Percentiles rank a stretch among this genome's conserved stretches.
phyloP scores from a whole-genome alignment of 371 early-diverging fungal genomes.

The Actinomucor elegans region DNA sequence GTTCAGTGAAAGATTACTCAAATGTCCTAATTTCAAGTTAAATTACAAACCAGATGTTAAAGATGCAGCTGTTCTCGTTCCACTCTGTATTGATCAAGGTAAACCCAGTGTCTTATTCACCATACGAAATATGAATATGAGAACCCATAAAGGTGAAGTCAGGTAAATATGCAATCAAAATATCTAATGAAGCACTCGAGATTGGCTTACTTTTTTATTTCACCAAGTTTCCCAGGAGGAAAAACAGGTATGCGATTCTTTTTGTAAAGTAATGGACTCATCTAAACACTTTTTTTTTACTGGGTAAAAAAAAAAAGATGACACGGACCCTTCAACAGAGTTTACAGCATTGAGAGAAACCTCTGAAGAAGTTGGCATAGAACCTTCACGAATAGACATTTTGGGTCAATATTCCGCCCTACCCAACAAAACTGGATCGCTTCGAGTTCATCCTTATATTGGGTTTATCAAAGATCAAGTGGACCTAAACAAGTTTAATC shows the following conservation, averaged over 20 bases:
- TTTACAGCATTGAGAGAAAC: constrained; percentile 84
- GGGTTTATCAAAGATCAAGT: constrained; percentile 55
- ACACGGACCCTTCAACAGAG: constrained; percentile 51
- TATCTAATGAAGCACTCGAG: too few species aligned
- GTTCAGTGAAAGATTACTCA: constrained; percentile 39
- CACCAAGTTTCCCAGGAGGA: constrained; percentile 75
- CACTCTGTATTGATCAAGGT: constrained; percentile 66
- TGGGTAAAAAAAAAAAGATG: constrained; percentile 34
- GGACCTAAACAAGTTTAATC: constrained; percentile 42
- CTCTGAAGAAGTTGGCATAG: constrained; percentile 78
- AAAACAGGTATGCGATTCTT: constrained; percentile 45
- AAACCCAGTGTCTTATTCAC: constrained; percentile 80
- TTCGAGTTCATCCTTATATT: constrained; percentile 76
- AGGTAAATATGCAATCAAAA: too few species aligned
- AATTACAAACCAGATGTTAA: constrained; percentile 29
- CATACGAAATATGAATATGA: constrained; percentile 67
- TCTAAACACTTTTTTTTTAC: not conserved
- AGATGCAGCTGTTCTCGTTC: constrained; percentile 54
- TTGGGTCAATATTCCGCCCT: constrained; percentile 68
- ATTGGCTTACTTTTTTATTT: not conserved
- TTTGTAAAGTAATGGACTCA: not conserved
- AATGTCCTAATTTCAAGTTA: constrained; percentile 38
- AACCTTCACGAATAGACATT: constrained; percentile 48
- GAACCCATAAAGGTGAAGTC: constrained; percentile 80
- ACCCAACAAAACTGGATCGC: constrained; percentile 63